Conservation (phyloP, 768 basidiomycete genomes). For the Psilocybe azurescens region DNA sequence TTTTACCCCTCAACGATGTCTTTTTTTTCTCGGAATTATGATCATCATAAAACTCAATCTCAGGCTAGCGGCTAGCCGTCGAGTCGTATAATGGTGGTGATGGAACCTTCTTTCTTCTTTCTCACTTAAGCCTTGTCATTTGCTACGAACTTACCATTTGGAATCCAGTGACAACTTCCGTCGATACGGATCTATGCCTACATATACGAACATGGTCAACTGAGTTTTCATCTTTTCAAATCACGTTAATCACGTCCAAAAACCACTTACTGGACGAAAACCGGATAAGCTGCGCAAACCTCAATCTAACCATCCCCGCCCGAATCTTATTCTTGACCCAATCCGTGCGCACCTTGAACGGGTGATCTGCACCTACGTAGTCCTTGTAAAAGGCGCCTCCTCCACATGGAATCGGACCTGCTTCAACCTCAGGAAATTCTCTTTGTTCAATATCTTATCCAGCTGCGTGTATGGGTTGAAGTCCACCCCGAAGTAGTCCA, state of each 20-base stretch:
- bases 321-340: not conserved
- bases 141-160: not conserved
- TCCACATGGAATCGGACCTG: not conserved
- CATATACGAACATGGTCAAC: not conserved
- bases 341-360: not conserved
- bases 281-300: not conserved
- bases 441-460: not conserved
- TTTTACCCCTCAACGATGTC: not conserved
- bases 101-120: not conserved
- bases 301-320: not conserved
- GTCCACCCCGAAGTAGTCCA: not conserved
- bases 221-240: too few relatives aligned
- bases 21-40: not conserved
- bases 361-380: not conserved
- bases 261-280: not conserved
- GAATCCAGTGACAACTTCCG: not conserved
- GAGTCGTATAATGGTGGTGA: too few relatives aligned
- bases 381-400: constrained; percentile 1
- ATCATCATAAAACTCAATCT: not conserved
- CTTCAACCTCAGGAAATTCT: not conserved
- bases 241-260: too few relatives aligned
- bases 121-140: not conserved
- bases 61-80: not conserved
- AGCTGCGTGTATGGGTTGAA: not conserved
- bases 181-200: not conserved